Base-by-base conservation (phyloP, 208 protist genomes). In the Angomonas ambiguus region DNA sequence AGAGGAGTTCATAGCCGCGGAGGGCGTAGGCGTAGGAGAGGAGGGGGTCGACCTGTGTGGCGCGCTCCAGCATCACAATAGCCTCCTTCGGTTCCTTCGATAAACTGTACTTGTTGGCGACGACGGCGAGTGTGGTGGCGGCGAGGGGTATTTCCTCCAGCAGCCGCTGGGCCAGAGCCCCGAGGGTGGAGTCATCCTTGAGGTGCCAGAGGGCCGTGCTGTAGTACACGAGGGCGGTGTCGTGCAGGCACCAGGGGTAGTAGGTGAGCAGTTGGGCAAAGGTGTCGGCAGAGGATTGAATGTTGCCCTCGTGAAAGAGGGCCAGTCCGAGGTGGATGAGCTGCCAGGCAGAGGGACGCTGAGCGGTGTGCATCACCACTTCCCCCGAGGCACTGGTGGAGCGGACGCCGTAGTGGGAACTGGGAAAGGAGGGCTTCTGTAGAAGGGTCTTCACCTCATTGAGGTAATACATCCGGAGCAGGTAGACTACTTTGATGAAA, bases 131-230 rank as follows among this genome's bases (percentile, higher is more conserved):
- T 10, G 91, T 91, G 22, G 97, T 79, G 6, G 96, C 80, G 30
- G 88, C 82, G 18, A 86, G 45, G 30, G 88, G 86, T 73, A 96
- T 84, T 61, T 90, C 77, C 22, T 98, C 92, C 35, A 88, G 82
- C n/a, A 98, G 72, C 22, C 82, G 69, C 66, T 98, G 93, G 24
- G 95, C 86, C 11, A 98, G 76, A 27, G 80, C 82, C 30, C 83
- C 84, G 2, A 98, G 82, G 22, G 82, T 74, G 18, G 76, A 64
- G 34, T 92, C 87, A 32, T 79, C 80, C 64, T 86, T 91, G 2
- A 98, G 75, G 62, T 99, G 97, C 97, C 97, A 99, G 28, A 99
- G 67, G 2, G 96, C 87, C 1, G 97, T 99, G 64, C 95, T 98
- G 74, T 97, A 98, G 77, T 92, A 97, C 22, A 94, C 65, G n/a